Conservation (phyloP, 345 rosid species). For the Pistacia vera region DNA sequence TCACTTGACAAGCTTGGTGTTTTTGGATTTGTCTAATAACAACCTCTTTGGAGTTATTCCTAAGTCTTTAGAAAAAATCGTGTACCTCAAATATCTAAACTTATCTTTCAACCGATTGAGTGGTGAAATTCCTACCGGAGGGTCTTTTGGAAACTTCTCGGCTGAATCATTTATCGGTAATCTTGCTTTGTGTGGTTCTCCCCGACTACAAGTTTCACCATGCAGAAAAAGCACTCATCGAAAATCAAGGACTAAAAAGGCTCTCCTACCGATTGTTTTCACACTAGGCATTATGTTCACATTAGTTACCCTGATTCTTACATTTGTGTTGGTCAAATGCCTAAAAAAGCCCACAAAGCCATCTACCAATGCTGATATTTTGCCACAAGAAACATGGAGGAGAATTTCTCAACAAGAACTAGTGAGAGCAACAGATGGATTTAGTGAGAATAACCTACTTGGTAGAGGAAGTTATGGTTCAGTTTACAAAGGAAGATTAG, state of each 20-base stretch:
- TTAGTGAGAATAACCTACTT: conserved; percentile 16
- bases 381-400: background rate
- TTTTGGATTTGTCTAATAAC: conserved; percentile 20
- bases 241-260: background rate
- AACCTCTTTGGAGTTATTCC: conserved; percentile 15
- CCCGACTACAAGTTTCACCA: background rate
- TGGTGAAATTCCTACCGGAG: conserved; percentile 23
- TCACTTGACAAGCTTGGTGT: no score
- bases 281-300: background rate
- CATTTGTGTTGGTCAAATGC: background rate
- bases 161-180: conserved; percentile 11
- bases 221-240: background rate
- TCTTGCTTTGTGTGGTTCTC: conserved; percentile 13
- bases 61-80: conserved; percentile 15
- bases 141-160: conserved; percentile 9
- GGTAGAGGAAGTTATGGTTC: conserved; percentile 18
- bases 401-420: conserved; percentile 16
- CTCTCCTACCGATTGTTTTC: background rate
- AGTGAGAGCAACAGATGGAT: conserved; percentile 14
- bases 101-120: conserved; percentile 11
- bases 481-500: conserved; percentile 17
- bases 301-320: background rate
- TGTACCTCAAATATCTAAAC: background rate
- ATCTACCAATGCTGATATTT: background rate
- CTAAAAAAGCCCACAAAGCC: background rate